These are phyloP conservation scores for Quercus lobata DNA, from an alignment of 331 rosid genomes.

Conservation along the genomic window DNA sequence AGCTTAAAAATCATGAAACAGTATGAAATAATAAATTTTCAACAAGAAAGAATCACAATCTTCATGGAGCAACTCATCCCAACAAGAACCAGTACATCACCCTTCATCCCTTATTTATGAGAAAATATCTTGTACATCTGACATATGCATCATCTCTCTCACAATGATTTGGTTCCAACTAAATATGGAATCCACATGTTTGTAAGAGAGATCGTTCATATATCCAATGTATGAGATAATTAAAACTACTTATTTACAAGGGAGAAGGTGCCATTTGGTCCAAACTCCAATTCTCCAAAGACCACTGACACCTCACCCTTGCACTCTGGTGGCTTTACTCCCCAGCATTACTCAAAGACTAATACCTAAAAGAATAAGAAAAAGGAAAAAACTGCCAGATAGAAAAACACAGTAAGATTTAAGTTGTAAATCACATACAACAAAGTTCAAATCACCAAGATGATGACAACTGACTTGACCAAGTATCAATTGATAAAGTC, in stretches of 20 bases:
- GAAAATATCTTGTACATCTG: no score
- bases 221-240: no score
- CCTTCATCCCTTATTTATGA: not conserved
- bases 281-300: no score
- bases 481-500: slow-evolving; percentile 5
- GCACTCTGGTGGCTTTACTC: not conserved
- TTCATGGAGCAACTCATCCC: not conserved
- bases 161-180: no score
- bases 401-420: not conserved
- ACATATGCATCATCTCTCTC: no score
- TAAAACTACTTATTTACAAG: no score
- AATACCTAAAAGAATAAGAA: not conserved
- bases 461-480: slow-evolving; percentile 45
- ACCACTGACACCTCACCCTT: not conserved
- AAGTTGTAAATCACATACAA: not conserved
- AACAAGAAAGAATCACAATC: not conserved
- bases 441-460: slow-evolving; percentile 51
- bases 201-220: no score
- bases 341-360: not conserved
- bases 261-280: no score
- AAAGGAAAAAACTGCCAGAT: not conserved
- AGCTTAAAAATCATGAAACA: no score
- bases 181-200: no score
- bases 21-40: no score
- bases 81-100: no score